Percentiles rank a stretch among this genome's conserved stretches.
Evolutionary conservation across 805 yeast genomes (phyloP).

Genomic region (Saccharomycodes ludwigii): DNA sequence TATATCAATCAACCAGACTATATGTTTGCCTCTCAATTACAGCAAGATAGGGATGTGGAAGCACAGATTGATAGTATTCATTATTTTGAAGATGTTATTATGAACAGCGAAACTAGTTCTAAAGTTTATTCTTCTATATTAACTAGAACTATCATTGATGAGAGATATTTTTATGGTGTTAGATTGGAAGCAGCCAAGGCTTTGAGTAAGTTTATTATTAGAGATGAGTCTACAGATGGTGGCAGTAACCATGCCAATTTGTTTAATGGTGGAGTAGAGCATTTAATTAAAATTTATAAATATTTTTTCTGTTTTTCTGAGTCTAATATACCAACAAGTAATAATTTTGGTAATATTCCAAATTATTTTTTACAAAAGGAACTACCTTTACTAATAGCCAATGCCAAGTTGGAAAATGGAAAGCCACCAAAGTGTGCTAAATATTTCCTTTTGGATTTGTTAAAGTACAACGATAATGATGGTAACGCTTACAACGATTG

Average conservation of each 20-base stretch:
- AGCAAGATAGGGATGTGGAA: constrained; percentile 90
- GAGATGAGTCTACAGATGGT: constrained; percentile 11
- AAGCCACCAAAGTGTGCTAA: constrained; percentile 48
- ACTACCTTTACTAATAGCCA: constrained; percentile 50
- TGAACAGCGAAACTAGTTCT: constrained; percentile 37
- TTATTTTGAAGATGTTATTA: constrained; percentile 45
- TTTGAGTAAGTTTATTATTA: constrained; percentile 52
- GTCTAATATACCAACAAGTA: constrained; percentile 59
- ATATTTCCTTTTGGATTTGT: constrained; percentile 51
- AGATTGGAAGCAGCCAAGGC: constrained; percentile 80
- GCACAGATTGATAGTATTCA: constrained; percentile 82
- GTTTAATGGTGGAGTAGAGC: constrained; percentile 45
- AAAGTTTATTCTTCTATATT: constrained; percentile 62
- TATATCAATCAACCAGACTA: constrained; percentile 83
- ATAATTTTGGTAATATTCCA: constrained; percentile 65
- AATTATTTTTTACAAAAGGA: constrained; percentile 58
- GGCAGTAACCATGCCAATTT: too few species aligned
- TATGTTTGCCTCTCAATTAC: constrained; percentile 88
- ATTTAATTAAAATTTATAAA: constrained; percentile 59
- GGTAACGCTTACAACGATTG: constrained; percentile 68
- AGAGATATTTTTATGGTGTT: constrained; percentile 78
- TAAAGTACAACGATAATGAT: constrained; percentile 77
- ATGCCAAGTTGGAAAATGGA: constrained; percentile 50
- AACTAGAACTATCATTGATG: constrained; percentile 70
- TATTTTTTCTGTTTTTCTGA: constrained; percentile 60